A percentile compares a stretch with the other conserved stretches of the same genome.
Evolutionary conservation across 2,329 filamentous ascomycete genomes (phyloP).

Genomic region (Colletotrichum falcatum): DNA sequence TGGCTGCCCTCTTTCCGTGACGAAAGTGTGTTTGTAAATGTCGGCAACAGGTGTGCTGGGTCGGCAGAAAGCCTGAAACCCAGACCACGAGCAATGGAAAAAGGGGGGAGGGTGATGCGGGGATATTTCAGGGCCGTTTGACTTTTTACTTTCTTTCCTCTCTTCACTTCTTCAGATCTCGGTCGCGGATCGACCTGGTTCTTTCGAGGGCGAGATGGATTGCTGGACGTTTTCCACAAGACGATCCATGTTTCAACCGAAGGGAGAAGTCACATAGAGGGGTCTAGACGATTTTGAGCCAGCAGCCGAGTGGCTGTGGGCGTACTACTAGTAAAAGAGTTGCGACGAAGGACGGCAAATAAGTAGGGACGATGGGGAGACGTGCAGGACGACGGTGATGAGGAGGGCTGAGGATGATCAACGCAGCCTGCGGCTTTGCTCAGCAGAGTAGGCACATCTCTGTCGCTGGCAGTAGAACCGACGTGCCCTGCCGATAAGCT

Average conservation of each 20-base stretch:
- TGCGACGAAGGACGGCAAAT: slow-evolving; percentile 27
- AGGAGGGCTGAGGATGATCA: slow-evolving; percentile 19
- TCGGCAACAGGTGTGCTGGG: slow-evolving; percentile 2
- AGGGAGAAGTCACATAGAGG: not conserved
- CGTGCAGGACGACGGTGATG: slow-evolving; percentile 5
- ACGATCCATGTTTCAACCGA: not conserved
- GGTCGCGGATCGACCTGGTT: not conserved
- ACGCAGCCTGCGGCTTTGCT: slow-evolving; percentile 32
- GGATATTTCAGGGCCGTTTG: not conserved
- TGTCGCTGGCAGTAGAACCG: not conserved
- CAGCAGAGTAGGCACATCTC: not conserved
- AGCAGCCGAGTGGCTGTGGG: slow-evolving; percentile 10
- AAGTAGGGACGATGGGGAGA: slow-evolving; percentile 19
- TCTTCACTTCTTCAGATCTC: not conserved
- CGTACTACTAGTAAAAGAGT: slow-evolving; percentile 11
- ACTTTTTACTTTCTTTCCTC: not conserved
- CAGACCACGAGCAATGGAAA: slow-evolving; percentile 1
- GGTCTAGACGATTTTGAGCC: slow-evolving; percentile 11
- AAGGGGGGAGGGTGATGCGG: no score
- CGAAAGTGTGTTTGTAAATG: slow-evolving; percentile 4
- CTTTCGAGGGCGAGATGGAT: not conserved
- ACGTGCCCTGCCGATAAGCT: not conserved
- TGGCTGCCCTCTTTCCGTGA: not conserved
- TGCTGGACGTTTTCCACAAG: not conserved
- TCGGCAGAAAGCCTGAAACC: slow-evolving; percentile 21